Evolutionary conservation across 2,329 filamentous ascomycete genomes (phyloP).

Genomic region (Drechslerella coelobrocha): DNA sequence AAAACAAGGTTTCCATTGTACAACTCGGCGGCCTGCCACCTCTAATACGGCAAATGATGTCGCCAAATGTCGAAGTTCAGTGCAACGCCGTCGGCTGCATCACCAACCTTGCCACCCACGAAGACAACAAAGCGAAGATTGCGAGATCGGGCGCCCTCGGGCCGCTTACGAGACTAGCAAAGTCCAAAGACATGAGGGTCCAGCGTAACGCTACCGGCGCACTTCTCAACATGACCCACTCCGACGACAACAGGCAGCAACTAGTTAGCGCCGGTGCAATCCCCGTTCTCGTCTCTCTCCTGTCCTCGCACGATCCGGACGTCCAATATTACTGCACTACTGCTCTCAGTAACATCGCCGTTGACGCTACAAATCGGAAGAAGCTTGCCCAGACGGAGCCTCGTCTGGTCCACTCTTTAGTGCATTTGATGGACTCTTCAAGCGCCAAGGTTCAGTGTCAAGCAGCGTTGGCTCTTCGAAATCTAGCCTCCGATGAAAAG

Average conservation of each 20-base stretch:
- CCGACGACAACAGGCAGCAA: constrained; percentile 96
- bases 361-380: constrained; percentile 87
- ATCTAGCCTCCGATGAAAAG: constrained; percentile 96
- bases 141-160: constrained; percentile 90
- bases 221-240: constrained; percentile 98
- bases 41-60: constrained; percentile 97
- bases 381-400: constrained; percentile 89
- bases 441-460: constrained; percentile 98
- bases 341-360: constrained; percentile 96
- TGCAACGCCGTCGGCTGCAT: constrained; percentile 99
- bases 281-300: constrained; percentile 90
- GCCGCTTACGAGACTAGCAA: constrained; percentile 87
- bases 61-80: constrained; percentile 95
- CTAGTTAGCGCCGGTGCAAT: constrained; percentile 98
- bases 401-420: constrained; percentile 88
- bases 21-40: constrained; percentile 86
- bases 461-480: constrained; percentile 89
- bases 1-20: constrained; percentile 98
- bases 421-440: constrained; percentile 95
- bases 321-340: constrained; percentile 99
- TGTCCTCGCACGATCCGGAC: constrained; percentile 91
- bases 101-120: constrained; percentile 95
- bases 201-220: constrained; percentile 97
- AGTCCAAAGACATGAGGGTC: constrained; percentile 98
- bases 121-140: constrained; percentile 99